Evolutionary conservation across 352 stramenopile species (phyloP), one percentile per base, ranked within the genome.

Genomic region (Phytophthora meadii): DNA sequence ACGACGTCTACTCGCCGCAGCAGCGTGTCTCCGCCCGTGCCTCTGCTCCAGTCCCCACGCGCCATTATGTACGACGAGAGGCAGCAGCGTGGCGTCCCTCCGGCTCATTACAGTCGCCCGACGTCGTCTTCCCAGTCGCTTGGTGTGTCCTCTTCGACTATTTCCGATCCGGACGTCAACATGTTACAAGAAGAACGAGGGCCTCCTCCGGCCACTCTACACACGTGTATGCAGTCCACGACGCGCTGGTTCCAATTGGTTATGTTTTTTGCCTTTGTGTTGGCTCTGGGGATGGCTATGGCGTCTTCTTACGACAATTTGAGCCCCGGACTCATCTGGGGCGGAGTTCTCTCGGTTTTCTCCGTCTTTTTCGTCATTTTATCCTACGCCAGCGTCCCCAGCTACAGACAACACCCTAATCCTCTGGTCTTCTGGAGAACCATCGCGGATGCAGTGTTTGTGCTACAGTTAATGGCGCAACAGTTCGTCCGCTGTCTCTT

Each of bases 361-460:
- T 95, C 87, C n/a, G 87, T 95, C 51, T 83, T 95, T 54, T 92
- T 94, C 50, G 87, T 96, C 28, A 92, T 96, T 40, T 50, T 96
- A 8, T 91, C 79, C 59, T 96, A 94, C 65, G 79, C 72, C 12
- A 93, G 85, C 58, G 86, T 94, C 22, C 83, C 81, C 3, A 82
- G 78, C 50, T 94, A 93, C 67, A 79, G 88, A 0, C 87, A 94
- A 59, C 88, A 96, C 55, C 88, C 88, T 25, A 96, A 96, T 51
- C 87, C 88, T 63, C 83, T 96, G 48, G 86, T 96, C 25, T 96
- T 96, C 61, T 96, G 86, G 85, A 84, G 87, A 47, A 92, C 87
- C 14, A 94, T 96, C 61, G 84, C 84, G 22, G 88, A 96, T 68
- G 81, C 81, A 15, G 74, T 94, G 17, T 95, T 95, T 63, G 87